Percentiles rank a stretch among this genome's conserved stretches.
phyloP scores from a whole-genome alignment of 139 green algal genomes.

The Monoraphidium neglectum region DNA sequence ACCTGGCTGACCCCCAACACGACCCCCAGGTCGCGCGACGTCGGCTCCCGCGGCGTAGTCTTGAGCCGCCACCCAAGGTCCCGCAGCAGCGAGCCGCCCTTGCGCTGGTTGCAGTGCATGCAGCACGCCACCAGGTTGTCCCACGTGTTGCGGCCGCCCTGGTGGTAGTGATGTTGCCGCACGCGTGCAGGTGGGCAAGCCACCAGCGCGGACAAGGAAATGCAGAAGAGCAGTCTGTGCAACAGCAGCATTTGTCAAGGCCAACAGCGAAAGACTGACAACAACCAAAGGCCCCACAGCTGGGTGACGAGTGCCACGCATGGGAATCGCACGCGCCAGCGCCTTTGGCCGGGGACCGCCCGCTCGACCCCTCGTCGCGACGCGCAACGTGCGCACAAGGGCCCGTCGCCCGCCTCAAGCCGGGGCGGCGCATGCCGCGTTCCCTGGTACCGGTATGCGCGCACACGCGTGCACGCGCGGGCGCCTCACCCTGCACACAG shows the following conservation, averaged over 20 bases:
- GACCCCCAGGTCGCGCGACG: slow-evolving; percentile 47
- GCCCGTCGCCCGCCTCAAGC: too few relatives aligned
- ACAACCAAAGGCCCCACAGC: not conserved
- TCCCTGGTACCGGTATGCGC: too few relatives aligned
- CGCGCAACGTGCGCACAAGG: too few relatives aligned
- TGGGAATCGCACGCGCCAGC: too few relatives aligned
- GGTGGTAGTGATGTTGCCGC: not conserved
- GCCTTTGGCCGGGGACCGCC: too few relatives aligned
- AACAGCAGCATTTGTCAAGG: not conserved
- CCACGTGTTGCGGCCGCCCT: slow-evolving; percentile 39
- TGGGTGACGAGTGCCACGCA: not conserved
- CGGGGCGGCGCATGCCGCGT: too few relatives aligned
- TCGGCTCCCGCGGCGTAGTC: slow-evolving; percentile 24
- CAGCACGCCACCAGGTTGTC: slow-evolving; percentile 43
- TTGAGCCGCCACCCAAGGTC: slow-evolving; percentile 40
- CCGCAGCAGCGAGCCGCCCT: slow-evolving; percentile 29
- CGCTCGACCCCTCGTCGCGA: too few relatives aligned
- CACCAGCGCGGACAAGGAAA: too few relatives aligned
- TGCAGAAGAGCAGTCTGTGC: too few relatives aligned
- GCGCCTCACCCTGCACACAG: slow-evolving; percentile 15
- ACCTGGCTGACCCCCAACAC: slow-evolving; percentile 39
- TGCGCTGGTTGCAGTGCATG: slow-evolving; percentile 42
- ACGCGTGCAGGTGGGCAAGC: too few relatives aligned
- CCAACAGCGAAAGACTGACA: not conserved
- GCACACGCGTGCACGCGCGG: too few relatives aligned